Percentiles rank a stretch among this genome's conserved stretches.
Evolutionary conservation across 1,139 yeast species (phyloP).

Genomic region (Geotrichum reessii): DNA sequence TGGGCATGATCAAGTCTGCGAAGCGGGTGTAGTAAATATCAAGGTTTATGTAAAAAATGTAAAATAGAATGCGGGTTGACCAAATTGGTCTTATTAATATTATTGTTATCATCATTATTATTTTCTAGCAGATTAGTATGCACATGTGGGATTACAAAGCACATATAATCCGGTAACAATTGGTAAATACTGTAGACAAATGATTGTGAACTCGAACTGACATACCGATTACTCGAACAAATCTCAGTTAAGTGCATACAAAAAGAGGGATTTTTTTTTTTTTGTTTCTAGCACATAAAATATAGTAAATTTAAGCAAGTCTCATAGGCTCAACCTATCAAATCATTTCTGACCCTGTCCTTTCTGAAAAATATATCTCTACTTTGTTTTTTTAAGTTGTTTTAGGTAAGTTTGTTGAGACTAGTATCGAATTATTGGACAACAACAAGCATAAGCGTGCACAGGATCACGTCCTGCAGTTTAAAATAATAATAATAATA

Average conservation of each 20-base stretch:
- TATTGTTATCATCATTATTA: too few species aligned
- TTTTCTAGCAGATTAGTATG: neutral
- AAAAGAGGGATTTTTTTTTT: neutral
- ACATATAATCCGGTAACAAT: too few species aligned
- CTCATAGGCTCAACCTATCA: neutral
- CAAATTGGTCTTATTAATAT: neutral
- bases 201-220: too few species aligned
- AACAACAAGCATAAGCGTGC: neutral
- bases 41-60: neutral
- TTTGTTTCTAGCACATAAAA: neutral
- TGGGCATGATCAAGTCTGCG: conserved; percentile 10
- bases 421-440: neutral
- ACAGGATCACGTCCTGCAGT: neutral
- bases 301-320: neutral
- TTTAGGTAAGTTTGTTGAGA: neutral
- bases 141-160: too few species aligned
- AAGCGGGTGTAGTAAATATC: neutral
- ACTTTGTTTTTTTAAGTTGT: neutral
- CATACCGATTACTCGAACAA: neutral
- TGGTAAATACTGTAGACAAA: too few species aligned
- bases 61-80: neutral
- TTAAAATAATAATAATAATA: neutral
- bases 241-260: neutral
- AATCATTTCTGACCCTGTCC: neutral
- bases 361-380: neutral